phyloP scores from a whole-genome alignment of 257 asterid species.

The Prunella vulgaris region DNA sequence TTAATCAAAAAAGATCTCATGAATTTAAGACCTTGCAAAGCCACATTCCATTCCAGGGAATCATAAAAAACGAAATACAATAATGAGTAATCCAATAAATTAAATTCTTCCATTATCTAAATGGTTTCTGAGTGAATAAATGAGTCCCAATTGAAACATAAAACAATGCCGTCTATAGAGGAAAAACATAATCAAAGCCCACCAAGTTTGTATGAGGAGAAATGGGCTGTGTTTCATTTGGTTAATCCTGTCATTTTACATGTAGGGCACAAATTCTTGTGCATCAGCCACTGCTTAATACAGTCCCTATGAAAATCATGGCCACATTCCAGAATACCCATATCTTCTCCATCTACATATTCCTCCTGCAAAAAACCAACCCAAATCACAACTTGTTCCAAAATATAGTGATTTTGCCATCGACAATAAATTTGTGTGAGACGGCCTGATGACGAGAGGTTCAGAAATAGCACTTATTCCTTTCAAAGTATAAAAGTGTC shows the following conservation, averaged over 20 bases:
- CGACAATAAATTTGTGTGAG: too few species aligned
- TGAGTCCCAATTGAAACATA: background rate
- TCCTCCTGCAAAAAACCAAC: slow-evolving; percentile 42
- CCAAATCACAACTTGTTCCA: too few species aligned
- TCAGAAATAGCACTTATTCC: too few species aligned
- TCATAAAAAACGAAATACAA: too few species aligned
- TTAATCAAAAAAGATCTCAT: too few species aligned
- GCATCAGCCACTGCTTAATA: slow-evolving; percentile 61
- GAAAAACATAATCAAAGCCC: background rate
- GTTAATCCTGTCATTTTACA: slow-evolving; percentile 57
- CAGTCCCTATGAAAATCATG: slow-evolving; percentile 56
- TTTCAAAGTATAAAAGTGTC: too few species aligned
- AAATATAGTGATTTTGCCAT: too few species aligned
- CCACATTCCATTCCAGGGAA: too few species aligned
- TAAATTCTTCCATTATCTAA: background rate
- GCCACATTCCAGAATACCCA: slow-evolving; percentile 58
- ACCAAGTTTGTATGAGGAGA: too few species aligned
- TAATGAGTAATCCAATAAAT: background rate
- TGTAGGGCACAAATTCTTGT: slow-evolving; percentile 61
- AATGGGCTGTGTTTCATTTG: slow-evolving; percentile 30
- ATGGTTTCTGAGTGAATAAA: too few species aligned
- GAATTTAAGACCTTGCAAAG: too few species aligned
- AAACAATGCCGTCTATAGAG: background rate
- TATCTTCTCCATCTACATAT: slow-evolving; percentile 43
- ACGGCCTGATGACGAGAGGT: too few species aligned